Conservation (phyloP, 1,139 yeast genomes). For the Meyerozyma elateridarum region DNA sequence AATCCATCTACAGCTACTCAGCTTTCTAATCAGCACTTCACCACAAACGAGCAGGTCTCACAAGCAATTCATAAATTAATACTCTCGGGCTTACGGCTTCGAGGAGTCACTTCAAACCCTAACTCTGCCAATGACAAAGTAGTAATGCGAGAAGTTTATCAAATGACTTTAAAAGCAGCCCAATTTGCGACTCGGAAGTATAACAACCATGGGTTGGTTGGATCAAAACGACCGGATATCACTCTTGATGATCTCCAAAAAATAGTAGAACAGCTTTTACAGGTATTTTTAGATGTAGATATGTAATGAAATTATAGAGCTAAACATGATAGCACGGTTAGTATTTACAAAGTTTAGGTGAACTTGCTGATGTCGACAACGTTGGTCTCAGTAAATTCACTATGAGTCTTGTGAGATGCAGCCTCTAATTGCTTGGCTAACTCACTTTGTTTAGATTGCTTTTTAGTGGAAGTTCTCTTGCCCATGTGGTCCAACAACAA, state of each 20-base stretch:
- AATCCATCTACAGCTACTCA: slow-evolving; percentile 8
- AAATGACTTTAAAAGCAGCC: slow-evolving; percentile 40
- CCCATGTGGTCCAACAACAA: slow-evolving; percentile 37
- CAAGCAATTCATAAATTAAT: slow-evolving; percentile 33
- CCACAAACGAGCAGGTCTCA: slow-evolving; percentile 29
- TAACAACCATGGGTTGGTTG: slow-evolving; percentile 16
- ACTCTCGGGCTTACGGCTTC: slow-evolving; percentile 37
- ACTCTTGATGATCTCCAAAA: slow-evolving; percentile 4
- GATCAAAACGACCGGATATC: neutral
- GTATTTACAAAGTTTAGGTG: slow-evolving; percentile 1
- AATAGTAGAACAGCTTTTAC: slow-evolving; percentile 5
- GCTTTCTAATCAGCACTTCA: slow-evolving; percentile 17
- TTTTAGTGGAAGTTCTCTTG: slow-evolving; percentile 15
- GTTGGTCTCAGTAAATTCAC: slow-evolving; percentile 15
- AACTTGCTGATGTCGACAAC: slow-evolving; percentile 7
- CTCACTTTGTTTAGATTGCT: slow-evolving; percentile 20
- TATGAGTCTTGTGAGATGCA: slow-evolving; percentile 25
- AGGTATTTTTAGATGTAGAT: slow-evolving; percentile 5
- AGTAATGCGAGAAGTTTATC: slow-evolving; percentile 37
- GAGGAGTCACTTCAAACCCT: slow-evolving; percentile 32
- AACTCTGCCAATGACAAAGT: slow-evolving; percentile 28
- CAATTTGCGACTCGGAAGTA: slow-evolving; percentile 37
- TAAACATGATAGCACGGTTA: no score
- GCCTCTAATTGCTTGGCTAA: slow-evolving; percentile 27
- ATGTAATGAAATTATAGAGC: slow-evolving; percentile 1